Base-by-base conservation (phyloP, 176 grass and related monocot genomes). In the Avena eriantha region DNA sequence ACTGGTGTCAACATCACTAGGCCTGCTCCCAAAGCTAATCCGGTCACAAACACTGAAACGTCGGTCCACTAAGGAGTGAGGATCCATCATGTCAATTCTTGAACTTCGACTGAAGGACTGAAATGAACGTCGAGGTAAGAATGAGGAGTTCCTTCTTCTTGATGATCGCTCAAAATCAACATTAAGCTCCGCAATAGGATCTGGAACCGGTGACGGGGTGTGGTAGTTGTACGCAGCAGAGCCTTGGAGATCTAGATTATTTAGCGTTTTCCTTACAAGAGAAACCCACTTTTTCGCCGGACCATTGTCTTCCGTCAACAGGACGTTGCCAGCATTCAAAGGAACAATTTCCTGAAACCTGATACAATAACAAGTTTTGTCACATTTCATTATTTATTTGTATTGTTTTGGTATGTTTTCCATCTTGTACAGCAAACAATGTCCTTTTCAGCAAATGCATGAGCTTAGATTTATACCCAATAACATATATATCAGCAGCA, bases 261-360 rank as follows among this genome's bases (percentile, higher is more conserved):
- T 93, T 24, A 97, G 79, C 4, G 93, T 90, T 86, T 84, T 92
- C 47, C 93, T 89, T 55, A 93, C 94, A 69, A 97, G 89, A 46
- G 92, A 78, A 70, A 95, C 87, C 95, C 95, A 97, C 85, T 97
- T 97, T 54, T 93, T 97, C 0, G 91, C 95, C 1, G 95, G 95
- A 33, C 87, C 92, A 58, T 91, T 97, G 74, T 93, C 92, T 87
- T 97, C 95, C 0, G 91, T 83, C 51, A 92, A 82, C 16, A 97
- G 80, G 80, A 97, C 93, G 39, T 97, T 97, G 51, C 93, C 95
- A 16, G 95, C 95, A 90, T 97, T 97, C 83, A 97, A 91, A 67
- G 95, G 95, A 82, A 97, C 95, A 73, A 97, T 93, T 90, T 97
- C 95, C 86, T 97, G 95, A 82, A 97, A 95, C 85, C 95, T 97